Evolutionary conservation across 2,329 filamentous ascomycete genomes (phyloP), one percentile per base, ranked within the genome.

Genomic region (Immersiporthe knoxdaviesiana): DNA sequence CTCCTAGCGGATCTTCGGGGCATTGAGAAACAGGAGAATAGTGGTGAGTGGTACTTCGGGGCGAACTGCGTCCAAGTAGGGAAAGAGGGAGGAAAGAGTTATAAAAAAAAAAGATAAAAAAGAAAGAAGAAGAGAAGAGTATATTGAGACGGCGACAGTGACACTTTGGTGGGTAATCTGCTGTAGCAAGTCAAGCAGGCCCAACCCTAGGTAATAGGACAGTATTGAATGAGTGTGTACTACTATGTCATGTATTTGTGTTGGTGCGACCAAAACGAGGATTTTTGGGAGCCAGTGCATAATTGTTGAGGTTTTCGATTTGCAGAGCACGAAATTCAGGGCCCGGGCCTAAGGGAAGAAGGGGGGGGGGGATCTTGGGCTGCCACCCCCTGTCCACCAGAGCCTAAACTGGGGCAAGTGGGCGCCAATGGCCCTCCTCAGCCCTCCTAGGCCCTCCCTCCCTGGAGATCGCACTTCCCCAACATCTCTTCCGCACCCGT

Each of bases 401-500:
- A 10, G 44, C 44, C 44, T 21, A 47, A 47, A 47, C 44, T 47
- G 44, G 44, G 44, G 44, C 44, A n/a, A n/a, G n/a, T 10, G 44
- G 44, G 44, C 44, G 44, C 44, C 44, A 47, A 47, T n/a, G 18
- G 21, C 44, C 44, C 44, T 47, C 18, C 47, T 63, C 58, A 65
- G 61, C 52, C 56, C 52, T 72, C 71, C n/a, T n/a, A n/a, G n/a
- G n/a, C n/a, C n/a, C n/a, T n/a, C n/a, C n/a, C 68, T 68, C 76
- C 52, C 52, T 30, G 27, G 14, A 30, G 12, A 56, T 47, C 79
- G 79, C 79, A 81, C 75, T 79, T 81, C 80, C 80, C 80, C 80
- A 81, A 81, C 79, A 80, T 76, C 74, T 81, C 80, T 78, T 80
- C 80, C 80, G 79, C 71, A 27, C 52, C n/a, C 39, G 30, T 27